Evolutionary conservation across 345 rosid species (phyloP), one percentile per base, ranked within the genome.

Genomic region (Brassica incana): DNA sequence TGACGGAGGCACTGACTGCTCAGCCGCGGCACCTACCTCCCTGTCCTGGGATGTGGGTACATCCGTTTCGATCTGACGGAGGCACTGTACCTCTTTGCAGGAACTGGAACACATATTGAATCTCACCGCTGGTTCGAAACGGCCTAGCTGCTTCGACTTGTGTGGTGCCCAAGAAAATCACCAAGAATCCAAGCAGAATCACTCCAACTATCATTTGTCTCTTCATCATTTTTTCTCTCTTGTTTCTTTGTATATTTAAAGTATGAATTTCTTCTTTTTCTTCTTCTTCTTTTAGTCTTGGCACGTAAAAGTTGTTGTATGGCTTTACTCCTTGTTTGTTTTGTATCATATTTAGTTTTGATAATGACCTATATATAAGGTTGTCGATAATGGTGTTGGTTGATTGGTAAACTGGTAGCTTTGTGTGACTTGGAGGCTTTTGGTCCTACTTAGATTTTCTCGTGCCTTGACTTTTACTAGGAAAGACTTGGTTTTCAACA

Each of bases 381-480:
- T 29, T 69, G 40, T 10, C 30, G 74, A 72, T 62, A 7, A 4
- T 16, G 59, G 48, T 67, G 73, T 59, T 78, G 62, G 18, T 66
- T 66, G 78, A 67, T 73, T 32, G 18, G 67, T 59, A 73, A 32
- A 60, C 36, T 68, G 78, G 71, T 62, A 20, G 38, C 66, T 73
- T 65, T 73, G 68, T 78, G 56, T 20, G 82, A 58, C 60, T 64
- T 30, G 77, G 6, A 14, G 43, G 50, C 1, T 59, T 43, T 73
- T 45, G 82, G 74, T 79, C 77, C 67, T 66, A 72, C 77, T 66
- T 14, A 59, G 62, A 59, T 30, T 20, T 69, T 69, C 61, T 62
- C 65, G 67, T 69, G 60, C 52, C 78, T 79, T 80, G 83, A 80
- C 83, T 80, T 80, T 80, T 63, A 80, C 75, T 69, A 74, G 60